Percentiles rank a stretch among this genome's conserved stretches.
Evolutionary conservation across 371 early-diverging fungal genomes (phyloP).

Genomic region (Apophysomyces elegans): DNA sequence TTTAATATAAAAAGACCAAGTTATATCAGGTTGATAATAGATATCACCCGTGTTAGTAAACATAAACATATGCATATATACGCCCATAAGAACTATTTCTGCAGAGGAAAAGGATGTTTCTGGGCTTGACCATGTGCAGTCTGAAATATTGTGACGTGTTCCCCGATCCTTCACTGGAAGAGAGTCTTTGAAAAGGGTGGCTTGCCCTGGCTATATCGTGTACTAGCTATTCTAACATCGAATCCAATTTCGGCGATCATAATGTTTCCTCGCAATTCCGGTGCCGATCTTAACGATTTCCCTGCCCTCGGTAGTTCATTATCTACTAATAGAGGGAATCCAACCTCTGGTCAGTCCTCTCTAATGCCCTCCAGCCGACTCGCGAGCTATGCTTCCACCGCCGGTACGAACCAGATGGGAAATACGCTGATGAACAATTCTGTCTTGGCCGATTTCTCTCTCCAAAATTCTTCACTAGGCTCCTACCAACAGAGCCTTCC

Average conservation of each 20-base stretch:
- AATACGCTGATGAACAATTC: slow-evolving; percentile 5
- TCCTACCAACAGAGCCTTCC: slow-evolving; percentile 24
- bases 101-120: too few relatives aligned
- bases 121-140: too few relatives aligned
- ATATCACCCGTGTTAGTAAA: too few relatives aligned
- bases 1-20: too few relatives aligned
- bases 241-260: slow-evolving; percentile 5
- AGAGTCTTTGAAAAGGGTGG: background rate
- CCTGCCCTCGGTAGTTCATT: slow-evolving; percentile 53
- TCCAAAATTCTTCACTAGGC: slow-evolving; percentile 13
- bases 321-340: slow-evolving; percentile 32
- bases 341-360: slow-evolving; percentile 14
- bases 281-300: slow-evolving; percentile 56
- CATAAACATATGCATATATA: too few relatives aligned
- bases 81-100: too few relatives aligned
- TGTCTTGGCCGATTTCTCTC: slow-evolving; percentile 17
- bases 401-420: slow-evolving; percentile 17
- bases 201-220: background rate
- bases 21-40: too few relatives aligned
- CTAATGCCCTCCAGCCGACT: slow-evolving; percentile 36
- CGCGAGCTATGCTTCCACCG: slow-evolving; percentile 51
- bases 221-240: background rate
- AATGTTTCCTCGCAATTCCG: slow-evolving; percentile 52
- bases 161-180: background rate
- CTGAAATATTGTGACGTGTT: too few relatives aligned